Conservation (phyloP, 2,329 filamentous ascomycete species). For the Ascochyta viciae-villosae region DNA sequence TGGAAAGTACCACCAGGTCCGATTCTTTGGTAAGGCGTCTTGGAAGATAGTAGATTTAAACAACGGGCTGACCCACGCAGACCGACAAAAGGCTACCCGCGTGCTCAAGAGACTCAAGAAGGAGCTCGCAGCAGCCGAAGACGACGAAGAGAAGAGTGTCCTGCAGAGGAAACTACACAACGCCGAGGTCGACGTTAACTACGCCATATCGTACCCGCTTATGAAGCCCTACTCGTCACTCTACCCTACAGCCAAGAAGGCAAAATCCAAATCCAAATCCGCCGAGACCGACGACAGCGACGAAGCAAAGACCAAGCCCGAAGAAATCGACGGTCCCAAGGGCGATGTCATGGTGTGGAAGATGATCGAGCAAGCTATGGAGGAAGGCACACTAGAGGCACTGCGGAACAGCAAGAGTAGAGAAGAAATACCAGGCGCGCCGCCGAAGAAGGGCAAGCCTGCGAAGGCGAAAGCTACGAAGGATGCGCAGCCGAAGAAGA, state of each 20-base stretch:
- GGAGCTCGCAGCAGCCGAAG: constrained; percentile 59
- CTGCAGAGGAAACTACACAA: constrained; percentile 68
- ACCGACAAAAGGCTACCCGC: constrained; percentile 75
- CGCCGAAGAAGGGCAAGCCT: constrained; percentile 28
- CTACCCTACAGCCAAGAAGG: constrained; percentile 50
- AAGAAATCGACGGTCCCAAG: constrained; percentile 51
- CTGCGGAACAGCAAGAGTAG: constrained; percentile 61
- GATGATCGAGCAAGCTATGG: constrained; percentile 69
- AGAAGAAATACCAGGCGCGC: constrained; percentile 29
- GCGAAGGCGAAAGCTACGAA: constrained; percentile 24
- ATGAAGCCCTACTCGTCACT: constrained; percentile 72
- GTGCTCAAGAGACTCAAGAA: constrained; percentile 70
- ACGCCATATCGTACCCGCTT: constrained; percentile 75
- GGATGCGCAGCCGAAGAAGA: constrained; percentile 24
- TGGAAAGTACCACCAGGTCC: constrained; percentile 79
- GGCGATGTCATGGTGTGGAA: constrained; percentile 70
- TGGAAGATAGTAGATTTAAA: not conserved
- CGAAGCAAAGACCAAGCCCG: constrained; percentile 36
- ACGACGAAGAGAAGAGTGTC: constrained; percentile 58
- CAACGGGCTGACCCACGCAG: constrained; percentile 49
- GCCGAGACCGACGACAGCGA: constrained; percentile 33
- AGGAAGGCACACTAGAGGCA: constrained; percentile 62
- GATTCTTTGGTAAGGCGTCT: constrained; percentile 74
- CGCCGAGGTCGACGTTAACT: constrained; percentile 76
- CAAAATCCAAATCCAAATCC: constrained; percentile 12